phyloP scores from a whole-genome alignment of 1,139 yeast species.

The Fermentozyma sake region DNA sequence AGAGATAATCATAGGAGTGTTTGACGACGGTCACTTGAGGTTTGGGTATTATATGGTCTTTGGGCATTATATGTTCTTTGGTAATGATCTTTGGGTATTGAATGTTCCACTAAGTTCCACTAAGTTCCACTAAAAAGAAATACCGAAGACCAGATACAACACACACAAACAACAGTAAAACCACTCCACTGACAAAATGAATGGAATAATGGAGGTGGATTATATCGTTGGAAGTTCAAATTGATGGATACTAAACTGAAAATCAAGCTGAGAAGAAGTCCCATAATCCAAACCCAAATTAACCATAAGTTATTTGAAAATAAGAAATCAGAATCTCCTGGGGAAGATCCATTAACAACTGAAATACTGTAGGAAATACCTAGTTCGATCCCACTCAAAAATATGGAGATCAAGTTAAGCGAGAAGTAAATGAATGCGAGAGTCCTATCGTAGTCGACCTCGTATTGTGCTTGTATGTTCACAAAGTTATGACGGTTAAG shows the following conservation, averaged over 20 bases:
- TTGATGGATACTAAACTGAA: slow-evolving; percentile 32
- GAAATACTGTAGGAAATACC: slow-evolving; percentile 40
- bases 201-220: slow-evolving; percentile 24
- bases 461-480: slow-evolving; percentile 21
- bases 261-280: slow-evolving; percentile 29
- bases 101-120: too few species aligned
- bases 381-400: slow-evolving; percentile 39
- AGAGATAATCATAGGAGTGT: too few species aligned
- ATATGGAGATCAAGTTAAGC: slow-evolving; percentile 30
- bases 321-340: slow-evolving; percentile 18
- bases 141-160: slow-evolving; percentile 20
- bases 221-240: slow-evolving; percentile 26
- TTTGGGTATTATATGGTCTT: too few species aligned
- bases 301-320: slow-evolving; percentile 31
- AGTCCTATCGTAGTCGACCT: slow-evolving; percentile 33
- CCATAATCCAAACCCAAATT: slow-evolving; percentile 28
- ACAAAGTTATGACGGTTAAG: slow-evolving; percentile 10
- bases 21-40: too few species aligned
- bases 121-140: slow-evolving; percentile 5
- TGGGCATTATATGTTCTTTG: too few species aligned
- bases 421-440: slow-evolving; percentile 36
- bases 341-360: slow-evolving; percentile 11
- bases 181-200: slow-evolving; percentile 27
- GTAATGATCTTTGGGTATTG: too few species aligned
- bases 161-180: slow-evolving; percentile 22